Evolutionary conservation across 768 basidiomycete species (phyloP).

Genomic region (Amanita thiersii): DNA sequence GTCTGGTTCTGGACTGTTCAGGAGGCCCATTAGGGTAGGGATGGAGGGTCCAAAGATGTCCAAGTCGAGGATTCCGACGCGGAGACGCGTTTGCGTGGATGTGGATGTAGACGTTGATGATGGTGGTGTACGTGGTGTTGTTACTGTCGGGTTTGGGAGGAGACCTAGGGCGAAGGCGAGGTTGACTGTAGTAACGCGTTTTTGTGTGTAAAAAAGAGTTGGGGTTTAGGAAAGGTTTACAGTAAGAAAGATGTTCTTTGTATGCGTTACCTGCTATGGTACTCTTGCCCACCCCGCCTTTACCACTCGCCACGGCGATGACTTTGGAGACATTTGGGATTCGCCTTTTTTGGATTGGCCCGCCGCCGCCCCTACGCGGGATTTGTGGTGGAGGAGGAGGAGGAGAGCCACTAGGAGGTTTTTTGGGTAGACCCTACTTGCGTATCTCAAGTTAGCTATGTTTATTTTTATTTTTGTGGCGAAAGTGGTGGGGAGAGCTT

Average conservation of each 20-base stretch:
- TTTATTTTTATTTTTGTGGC: not conserved
- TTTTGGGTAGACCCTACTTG: constrained; percentile 5
- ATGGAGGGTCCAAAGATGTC: constrained; percentile 95
- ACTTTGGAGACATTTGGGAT: constrained; percentile 75
- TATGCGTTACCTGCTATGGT: constrained; percentile 78
- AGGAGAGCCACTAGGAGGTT: not conserved
- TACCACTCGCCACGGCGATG: constrained; percentile 83
- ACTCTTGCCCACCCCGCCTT: constrained; percentile 95
- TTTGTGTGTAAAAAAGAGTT: not conserved
- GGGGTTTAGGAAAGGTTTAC: too few species aligned
- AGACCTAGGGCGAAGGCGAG: constrained; percentile 69
- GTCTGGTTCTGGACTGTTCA: constrained; percentile 66
- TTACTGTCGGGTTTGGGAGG: constrained; percentile 20
- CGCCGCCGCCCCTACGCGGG: constrained; percentile 49
- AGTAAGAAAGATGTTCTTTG: not conserved
- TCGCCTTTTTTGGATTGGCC: constrained; percentile 42
- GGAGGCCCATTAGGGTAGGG: constrained; percentile 89
- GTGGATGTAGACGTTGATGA: not conserved
- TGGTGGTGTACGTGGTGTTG: too few species aligned
- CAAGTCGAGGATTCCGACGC: constrained; percentile 86
- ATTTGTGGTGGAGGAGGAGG: constrained; percentile 41
- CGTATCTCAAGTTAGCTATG: not conserved
- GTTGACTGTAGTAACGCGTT: constrained; percentile 46
- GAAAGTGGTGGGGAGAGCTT: not conserved
- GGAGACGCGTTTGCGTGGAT: constrained; percentile 30